phyloP scores from a whole-genome alignment of 2,329 filamentous ascomycete genomes.

The Cytospora mali region DNA sequence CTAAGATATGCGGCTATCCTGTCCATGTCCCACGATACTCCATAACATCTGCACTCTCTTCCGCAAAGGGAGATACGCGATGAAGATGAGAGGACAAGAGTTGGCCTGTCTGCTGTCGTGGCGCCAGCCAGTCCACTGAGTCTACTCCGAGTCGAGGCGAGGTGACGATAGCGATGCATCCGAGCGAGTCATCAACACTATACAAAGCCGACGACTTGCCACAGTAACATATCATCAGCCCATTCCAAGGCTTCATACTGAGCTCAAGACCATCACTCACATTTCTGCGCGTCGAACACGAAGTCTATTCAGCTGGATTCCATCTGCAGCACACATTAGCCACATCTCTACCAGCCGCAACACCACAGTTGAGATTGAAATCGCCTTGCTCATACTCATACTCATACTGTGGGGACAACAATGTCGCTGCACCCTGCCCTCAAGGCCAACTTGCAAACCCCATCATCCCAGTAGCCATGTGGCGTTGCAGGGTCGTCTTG shows the following conservation, averaged over 20 bases:
- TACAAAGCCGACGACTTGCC: constrained; percentile 1
- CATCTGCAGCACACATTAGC: not conserved
- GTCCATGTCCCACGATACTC: constrained; percentile 2
- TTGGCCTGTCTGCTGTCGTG: constrained; percentile 7
- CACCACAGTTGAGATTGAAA: constrained; percentile 17
- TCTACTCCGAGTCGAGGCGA: constrained; percentile 8
- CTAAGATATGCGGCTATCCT: constrained; percentile 12
- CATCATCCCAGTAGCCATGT: constrained; percentile 26
- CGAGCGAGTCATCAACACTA: not conserved
- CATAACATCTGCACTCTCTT: constrained; percentile 4
- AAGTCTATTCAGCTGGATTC: not conserved
- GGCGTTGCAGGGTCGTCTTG: constrained; percentile 19
- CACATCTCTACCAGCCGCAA: constrained; percentile 18
- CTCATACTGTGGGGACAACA: constrained; percentile 18
- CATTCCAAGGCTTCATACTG: not conserved
- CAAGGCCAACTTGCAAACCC: constrained; percentile 5
- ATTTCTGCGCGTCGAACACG: not conserved
- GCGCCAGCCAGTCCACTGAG: not conserved
- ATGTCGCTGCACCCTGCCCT: constrained; percentile 17
- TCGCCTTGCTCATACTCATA: constrained; percentile 2
- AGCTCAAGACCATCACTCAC: not conserved
- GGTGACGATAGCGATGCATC: constrained; percentile 12
- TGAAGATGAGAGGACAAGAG: constrained; percentile 2
- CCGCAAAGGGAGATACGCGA: constrained; percentile 7
- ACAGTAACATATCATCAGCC: constrained; percentile 1